phyloP scores from a whole-genome alignment of 108 stramenopile genomes.

The Nannochloropsis gaditana region DNA sequence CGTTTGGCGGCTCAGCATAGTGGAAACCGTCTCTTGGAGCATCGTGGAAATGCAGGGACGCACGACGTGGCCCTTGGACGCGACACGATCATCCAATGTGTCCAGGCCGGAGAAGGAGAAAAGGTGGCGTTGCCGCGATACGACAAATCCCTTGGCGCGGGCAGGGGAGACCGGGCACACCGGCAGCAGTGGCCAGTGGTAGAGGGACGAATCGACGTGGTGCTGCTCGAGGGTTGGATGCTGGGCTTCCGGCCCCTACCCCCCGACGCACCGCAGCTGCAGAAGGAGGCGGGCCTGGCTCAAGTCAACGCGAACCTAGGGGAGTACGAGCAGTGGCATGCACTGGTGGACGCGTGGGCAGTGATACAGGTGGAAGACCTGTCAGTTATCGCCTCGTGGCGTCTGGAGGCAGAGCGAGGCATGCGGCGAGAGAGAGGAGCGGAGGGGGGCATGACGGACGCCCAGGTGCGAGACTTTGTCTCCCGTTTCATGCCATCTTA shows the following conservation, averaged over 20 bases:
- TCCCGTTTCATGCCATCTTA: conserved; percentile 53
- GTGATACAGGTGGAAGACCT: conserved; percentile 42
- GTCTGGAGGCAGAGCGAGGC: conserved; percentile 41
- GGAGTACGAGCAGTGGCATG: conserved; percentile 37
- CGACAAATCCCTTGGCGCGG: conserved; percentile 50
- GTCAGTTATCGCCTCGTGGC: conserved; percentile 44
- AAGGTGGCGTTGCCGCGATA: conserved; percentile 44
- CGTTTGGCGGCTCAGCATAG: conserved; percentile 37
- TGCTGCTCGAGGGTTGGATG: conserved; percentile 57
- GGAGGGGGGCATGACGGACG: conserved; percentile 45
- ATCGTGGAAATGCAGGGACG: conserved; percentile 50
- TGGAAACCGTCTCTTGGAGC: conserved; percentile 40
- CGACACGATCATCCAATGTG: conserved; percentile 29
- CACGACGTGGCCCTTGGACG: conserved; percentile 47
- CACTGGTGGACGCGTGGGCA: conserved; percentile 51
- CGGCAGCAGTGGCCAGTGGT: conserved; percentile 33
- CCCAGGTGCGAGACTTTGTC: conserved; percentile 46
- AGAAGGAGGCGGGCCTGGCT: not conserved
- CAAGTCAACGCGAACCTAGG: conserved; percentile 39
- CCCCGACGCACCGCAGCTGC: not conserved
- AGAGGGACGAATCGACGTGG: conserved; percentile 30
- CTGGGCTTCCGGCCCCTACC: conserved; percentile 52
- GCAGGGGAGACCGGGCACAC: conserved; percentile 45
- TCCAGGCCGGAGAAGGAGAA: not conserved
- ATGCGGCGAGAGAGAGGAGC: conserved; percentile 36